Base-by-base conservation (phyloP, 805 yeast genomes). In the Kodamaea jinghongensis region DNA sequence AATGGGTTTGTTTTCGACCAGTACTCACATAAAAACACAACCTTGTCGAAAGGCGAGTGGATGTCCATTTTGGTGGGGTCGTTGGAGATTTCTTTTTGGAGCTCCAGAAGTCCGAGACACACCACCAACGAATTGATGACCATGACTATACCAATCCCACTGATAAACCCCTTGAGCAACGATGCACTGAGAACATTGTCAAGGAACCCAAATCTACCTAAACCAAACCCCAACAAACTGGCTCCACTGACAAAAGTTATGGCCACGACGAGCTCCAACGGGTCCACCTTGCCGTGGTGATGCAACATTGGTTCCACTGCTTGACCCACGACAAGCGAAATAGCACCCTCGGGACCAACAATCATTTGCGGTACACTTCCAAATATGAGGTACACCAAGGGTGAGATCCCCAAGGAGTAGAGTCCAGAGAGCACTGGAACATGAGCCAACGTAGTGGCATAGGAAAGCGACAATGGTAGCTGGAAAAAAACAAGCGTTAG, bases 401-500 rank as follows among this genome's bases (percentile, higher is more conserved):
- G 73, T 3, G 71, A 50, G 6, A 69, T 46, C 1, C 65, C 73
- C 30, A 69, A 49, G 0, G 73, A 65, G 31, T 58, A 53, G 12
- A 69, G 51, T 0, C 73, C 75, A 33, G 66, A 61, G 6, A 63
- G 46, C 2, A 67, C 65, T 0, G 75, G 73, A 1, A 67, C 72
- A 41, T 69, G 66, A 3, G 73, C 75, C 39, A 69, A 54, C 0
- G 73, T 58, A 2, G 65, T 59, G 10, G 73, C 64, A 43, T 67
- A 69, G 2, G 73, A 67, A 13, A 69, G 45, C 4, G 89, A 83
- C 39, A 91, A 67, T 1, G 99, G 98, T 35, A 91, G 79, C 58
- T 90, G 97, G 61, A 89, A 91, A 4, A 93, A 83, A 0, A 96
- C 96, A 26, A 90, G 60, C 0, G 97, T 81, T 4, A 88, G 52